A percentile compares a stretch with the other conserved stretches of the same genome.
Conservation (phyloP, 164 flowering plant genomes). For the Malania oleifera region DNA sequence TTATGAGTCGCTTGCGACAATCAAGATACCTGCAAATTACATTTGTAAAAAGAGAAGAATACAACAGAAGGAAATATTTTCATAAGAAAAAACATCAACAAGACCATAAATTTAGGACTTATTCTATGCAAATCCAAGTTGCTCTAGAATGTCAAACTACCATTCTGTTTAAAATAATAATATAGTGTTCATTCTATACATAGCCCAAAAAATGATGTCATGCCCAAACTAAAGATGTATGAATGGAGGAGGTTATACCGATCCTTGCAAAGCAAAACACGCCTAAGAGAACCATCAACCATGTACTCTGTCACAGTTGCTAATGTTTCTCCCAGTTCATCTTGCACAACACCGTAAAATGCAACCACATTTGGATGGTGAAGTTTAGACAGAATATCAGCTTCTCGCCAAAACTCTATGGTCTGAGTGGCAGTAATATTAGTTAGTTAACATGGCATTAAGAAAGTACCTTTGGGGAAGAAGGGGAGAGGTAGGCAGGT, state of each 20-base stretch:
- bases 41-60: neutral
- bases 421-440: conserved; percentile 1
- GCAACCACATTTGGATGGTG: conserved; percentile 10
- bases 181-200: no score
- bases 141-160: no score
- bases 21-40: conserved; percentile 3
- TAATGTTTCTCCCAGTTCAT: conserved; percentile 6
- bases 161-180: no score
- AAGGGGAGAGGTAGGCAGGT: neutral
- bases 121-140: no score
- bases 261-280: conserved; percentile 7
- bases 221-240: no score
- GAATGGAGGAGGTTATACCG: neutral
- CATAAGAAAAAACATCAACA: no score
- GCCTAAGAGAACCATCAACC: conserved; percentile 10
- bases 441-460: neutral
- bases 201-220: no score
- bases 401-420: conserved; percentile 9
- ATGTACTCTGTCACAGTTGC: conserved; percentile 8
- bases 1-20: conserved; percentile 3
- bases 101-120: no score
- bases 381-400: conserved; percentile 7
- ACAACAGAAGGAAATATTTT: no score
- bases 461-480: neutral
- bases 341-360: conserved; percentile 6